A percentile compares a stretch with the other conserved stretches of the same genome.
Conservation (phyloP, 116 monocot species). For the Phalaenopsis hybrid region DNA sequence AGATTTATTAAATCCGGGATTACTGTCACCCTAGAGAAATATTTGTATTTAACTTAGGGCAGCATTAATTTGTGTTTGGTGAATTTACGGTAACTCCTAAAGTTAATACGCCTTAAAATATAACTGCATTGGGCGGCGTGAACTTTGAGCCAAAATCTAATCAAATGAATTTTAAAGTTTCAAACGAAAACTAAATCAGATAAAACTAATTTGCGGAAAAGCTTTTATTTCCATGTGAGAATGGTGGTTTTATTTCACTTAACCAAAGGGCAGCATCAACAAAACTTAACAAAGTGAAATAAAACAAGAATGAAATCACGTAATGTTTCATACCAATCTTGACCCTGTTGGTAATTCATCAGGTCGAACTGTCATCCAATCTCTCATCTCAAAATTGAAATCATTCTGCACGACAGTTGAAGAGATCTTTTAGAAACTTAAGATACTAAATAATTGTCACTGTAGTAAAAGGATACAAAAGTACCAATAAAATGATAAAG, state of each 20-base stretch:
- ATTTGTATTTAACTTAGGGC: no score
- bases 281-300: not conserved
- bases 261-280: not conserved
- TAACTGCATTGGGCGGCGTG: no score
- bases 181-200: not conserved
- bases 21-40: no score
- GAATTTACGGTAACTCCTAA: no score
- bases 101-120: no score
- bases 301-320: not conserved
- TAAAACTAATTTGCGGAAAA: not conserved
- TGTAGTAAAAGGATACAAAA: not conserved
- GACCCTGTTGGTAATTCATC: constrained; percentile 63
- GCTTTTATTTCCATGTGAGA: not conserved
- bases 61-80: no score
- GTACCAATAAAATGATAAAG: not conserved
- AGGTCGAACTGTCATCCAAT: constrained; percentile 83
- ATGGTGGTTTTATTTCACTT: not conserved
- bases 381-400: constrained; percentile 79
- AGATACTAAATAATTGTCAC: not conserved
- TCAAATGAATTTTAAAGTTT: not conserved
- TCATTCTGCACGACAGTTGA: constrained; percentile 51
- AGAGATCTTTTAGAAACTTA: not conserved
- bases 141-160: not conserved
- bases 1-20: no score
- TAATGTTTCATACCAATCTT: constrained; percentile 48